A percentile compares a stretch with the other conserved stretches of the same genome.
phyloP scores from a whole-genome alignment of 208 protist species.

The Wallacemonas sp. region DNA sequence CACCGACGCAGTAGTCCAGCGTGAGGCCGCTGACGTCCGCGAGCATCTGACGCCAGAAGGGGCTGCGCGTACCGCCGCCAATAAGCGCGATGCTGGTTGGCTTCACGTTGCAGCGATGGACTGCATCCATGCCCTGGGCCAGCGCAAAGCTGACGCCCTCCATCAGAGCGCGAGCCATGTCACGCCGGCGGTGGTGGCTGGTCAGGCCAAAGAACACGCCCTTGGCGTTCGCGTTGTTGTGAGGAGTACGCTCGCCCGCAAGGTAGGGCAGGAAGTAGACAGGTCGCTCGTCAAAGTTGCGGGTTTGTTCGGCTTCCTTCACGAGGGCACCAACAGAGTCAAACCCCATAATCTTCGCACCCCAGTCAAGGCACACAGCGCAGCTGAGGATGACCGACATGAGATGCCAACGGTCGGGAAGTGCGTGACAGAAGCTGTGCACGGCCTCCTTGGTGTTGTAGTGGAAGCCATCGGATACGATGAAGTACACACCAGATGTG shows the following conservation, averaged over 20 bases:
- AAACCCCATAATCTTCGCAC: constrained; percentile 63
- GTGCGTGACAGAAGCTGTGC: constrained; percentile 80
- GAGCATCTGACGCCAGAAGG: constrained; percentile 81
- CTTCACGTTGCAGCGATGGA: constrained; percentile 65
- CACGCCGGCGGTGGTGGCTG: constrained; percentile 50
- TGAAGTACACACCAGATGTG: constrained; percentile 85
- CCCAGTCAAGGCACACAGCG: constrained; percentile 78
- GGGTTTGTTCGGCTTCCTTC: constrained; percentile 44
- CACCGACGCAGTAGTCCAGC: constrained; percentile 69
- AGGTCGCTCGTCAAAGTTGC: constrained; percentile 50
- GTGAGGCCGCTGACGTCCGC: constrained; percentile 59
- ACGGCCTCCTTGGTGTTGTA: constrained; percentile 77
- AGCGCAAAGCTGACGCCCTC: constrained; percentile 79
- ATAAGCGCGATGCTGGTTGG: constrained; percentile 64
- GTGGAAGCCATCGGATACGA: constrained; percentile 74
- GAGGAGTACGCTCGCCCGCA: constrained; percentile 66
- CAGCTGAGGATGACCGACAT: constrained; percentile 86
- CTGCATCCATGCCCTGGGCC: constrained; percentile 72
- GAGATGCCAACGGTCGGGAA: constrained; percentile 70
- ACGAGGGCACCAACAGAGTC: constrained; percentile 57
- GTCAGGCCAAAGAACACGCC: constrained; percentile 81
- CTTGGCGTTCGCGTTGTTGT: constrained; percentile 80
- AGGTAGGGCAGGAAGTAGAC: constrained; percentile 78
- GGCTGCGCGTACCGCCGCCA: constrained; percentile 62
- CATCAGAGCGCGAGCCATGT: constrained; percentile 61